These are phyloP conservation scores for Solanum ahanhuiri DNA, from an alignment of 257 asterid genomes.

Conservation along the genomic window DNA sequence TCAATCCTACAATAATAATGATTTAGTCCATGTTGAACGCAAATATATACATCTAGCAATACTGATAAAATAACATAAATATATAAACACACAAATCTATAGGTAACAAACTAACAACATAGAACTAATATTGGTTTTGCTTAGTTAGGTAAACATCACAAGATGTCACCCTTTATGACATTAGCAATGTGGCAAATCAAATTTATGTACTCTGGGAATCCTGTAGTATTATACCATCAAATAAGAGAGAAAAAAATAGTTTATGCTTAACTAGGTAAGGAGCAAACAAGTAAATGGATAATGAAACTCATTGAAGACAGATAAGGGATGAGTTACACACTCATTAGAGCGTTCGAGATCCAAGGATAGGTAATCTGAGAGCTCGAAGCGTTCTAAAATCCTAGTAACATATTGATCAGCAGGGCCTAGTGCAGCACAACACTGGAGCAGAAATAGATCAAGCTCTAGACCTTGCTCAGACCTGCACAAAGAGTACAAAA, in stretches of 20 bases:
- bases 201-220: background rate
- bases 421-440: constrained; percentile 96
- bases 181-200: background rate
- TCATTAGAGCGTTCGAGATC: constrained; percentile 75
- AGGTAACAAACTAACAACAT: background rate
- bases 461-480: constrained; percentile 89
- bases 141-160: background rate
- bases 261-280: background rate
- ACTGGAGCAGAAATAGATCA: constrained; percentile 92
- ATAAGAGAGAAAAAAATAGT: background rate
- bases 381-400: constrained; percentile 87
- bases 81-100: background rate
- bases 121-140: background rate
- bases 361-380: constrained; percentile 55
- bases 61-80: background rate
- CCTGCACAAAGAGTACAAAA: constrained; percentile 37
- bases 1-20: background rate
- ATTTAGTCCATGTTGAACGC: background rate
- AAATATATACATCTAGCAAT: background rate
- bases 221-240: background rate
- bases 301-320: constrained; percentile 9
- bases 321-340: constrained; percentile 46
- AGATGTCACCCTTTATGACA: background rate
- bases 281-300: background rate
- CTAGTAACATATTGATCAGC: constrained; percentile 73